Base-by-base conservation (phyloP, 495 filamentous ascomycete genomes). In the Hypoxylon rickii region DNA sequence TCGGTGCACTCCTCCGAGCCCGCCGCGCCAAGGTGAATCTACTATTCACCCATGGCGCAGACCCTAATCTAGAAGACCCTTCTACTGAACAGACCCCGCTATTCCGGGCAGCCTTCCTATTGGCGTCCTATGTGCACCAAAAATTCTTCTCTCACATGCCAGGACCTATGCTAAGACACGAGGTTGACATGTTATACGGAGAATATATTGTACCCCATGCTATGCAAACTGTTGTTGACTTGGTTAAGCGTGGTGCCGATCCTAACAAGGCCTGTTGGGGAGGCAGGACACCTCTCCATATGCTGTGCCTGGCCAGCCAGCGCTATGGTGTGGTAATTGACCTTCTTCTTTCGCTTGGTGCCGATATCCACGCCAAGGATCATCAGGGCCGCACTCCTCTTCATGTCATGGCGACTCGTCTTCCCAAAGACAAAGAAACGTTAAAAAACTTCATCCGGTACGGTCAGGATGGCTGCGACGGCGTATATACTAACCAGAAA, bases 401-500 rank as follows among this genome's bases (percentile, higher is more conserved):
- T 16, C 52, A 21, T 18, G 3, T 26, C 12, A 7, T 43, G 11
- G n/a, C 43, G 12, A 8, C 6, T 3, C n/a, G 11, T 13, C 38
- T 34, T 7, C 37, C 0, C 1, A 8, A n/a, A 11, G 11, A 6
- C 24, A 4, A 4, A 29, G 2, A 16, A 2, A 12, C 19, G 0
- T 20, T 60, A 0, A 7, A 2, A 0, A 7, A 36, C 1, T 53
- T 60, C 17, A 39, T 60, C 0, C 3, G 32, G n/a, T 31, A 33
- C 3, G 56, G 36, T 11, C 24, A 4, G 24, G 24, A 4, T 4
- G 10, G 24, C 10, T 4, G 24, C 24, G 56, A 31, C 11, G 19
- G n/a, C n/a, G n/a, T n/a, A n/a, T n/a, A 49, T 10, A 13, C 48
- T 3, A 24, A 54, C 21, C 56, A 60, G 18, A 36, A 44, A 1